Evolutionary conservation across 2,329 filamentous ascomycete genomes (phyloP).

Genomic region (Aspergillus ochraceus): DNA sequence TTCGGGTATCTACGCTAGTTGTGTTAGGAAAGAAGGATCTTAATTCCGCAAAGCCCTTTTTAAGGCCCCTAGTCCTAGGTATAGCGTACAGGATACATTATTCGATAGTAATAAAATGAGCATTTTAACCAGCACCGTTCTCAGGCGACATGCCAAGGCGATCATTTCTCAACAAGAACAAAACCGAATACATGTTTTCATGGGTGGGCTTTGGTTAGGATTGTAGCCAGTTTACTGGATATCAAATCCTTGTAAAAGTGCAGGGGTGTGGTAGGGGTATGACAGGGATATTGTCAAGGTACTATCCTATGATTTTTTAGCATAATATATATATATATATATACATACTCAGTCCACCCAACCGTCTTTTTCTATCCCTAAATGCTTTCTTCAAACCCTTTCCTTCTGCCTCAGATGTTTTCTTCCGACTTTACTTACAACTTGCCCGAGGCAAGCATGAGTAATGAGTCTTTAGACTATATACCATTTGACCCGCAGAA

Average conservation of each 20-base stretch:
- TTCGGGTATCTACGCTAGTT: no score
- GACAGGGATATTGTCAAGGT: no score
- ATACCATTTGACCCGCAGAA: not conserved
- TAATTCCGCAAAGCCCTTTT: no score
- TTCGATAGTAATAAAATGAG: no score
- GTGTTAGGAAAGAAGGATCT: no score
- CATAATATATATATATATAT: not conserved
- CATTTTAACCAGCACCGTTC: not conserved
- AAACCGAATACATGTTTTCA: not conserved
- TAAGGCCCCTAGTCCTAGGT: no score
- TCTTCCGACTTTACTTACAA: not conserved
- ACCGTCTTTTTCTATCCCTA: no score
- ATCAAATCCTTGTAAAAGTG: no score
- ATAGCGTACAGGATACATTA: no score
- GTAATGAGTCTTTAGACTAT: not conserved
- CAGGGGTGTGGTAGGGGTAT: no score
- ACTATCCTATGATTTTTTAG: not conserved
- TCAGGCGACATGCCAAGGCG: not conserved
- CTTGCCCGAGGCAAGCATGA: not conserved
- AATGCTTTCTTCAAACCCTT: not conserved
- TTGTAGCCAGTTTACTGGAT: no score
- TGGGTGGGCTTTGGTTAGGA: no score
- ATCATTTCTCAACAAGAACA: not conserved
- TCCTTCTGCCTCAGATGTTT: not conserved
- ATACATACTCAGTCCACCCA: not conserved